Conservation (phyloP, 1,284 basidiomycete species). For the Agaricales sp. region DNA sequence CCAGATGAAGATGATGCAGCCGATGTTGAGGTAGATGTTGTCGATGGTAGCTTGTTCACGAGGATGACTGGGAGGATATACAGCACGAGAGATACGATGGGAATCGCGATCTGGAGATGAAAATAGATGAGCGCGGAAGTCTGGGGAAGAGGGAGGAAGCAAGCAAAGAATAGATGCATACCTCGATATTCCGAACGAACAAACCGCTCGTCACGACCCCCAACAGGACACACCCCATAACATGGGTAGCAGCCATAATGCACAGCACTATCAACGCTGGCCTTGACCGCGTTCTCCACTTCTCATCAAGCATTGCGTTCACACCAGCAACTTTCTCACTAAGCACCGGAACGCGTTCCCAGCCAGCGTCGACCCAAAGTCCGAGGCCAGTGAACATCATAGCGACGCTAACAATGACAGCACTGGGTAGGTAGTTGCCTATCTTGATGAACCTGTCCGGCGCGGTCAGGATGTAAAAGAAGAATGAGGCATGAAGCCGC, state of each 20-base stretch:
- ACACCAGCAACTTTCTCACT: slow-evolving; percentile 13
- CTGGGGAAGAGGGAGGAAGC: slow-evolving; percentile 17
- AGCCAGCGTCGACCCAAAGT: slow-evolving; percentile 61
- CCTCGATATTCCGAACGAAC: slow-evolving; percentile 28
- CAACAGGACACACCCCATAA: slow-evolving; percentile 39
- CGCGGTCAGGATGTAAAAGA: slow-evolving; percentile 82
- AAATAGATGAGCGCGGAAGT: slow-evolving; percentile 12
- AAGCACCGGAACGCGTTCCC: slow-evolving; percentile 23
- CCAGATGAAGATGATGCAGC: no score
- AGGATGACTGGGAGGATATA: slow-evolving; percentile 4
- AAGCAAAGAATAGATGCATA: slow-evolving; percentile 17
- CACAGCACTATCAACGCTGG: slow-evolving; percentile 42
- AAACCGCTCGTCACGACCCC: slow-evolving; percentile 28
- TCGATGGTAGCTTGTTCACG: no score
- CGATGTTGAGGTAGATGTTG: slow-evolving; percentile 12
- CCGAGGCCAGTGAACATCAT: slow-evolving; percentile 76
- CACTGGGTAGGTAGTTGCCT: slow-evolving; percentile 81
- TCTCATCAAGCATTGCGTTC: slow-evolving; percentile 16
- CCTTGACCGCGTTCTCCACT: slow-evolving; percentile 27
- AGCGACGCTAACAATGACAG: slow-evolving; percentile 69
- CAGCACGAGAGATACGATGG: slow-evolving; percentile 16
- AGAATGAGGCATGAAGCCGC: slow-evolving; percentile 90
- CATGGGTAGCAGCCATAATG: slow-evolving; percentile 45
- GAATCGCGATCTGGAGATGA: background rate
- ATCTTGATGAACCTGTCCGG: slow-evolving; percentile 81